Conservation (phyloP, 371 early-diverging fungal species). For the Rhizopus sp. region DNA sequence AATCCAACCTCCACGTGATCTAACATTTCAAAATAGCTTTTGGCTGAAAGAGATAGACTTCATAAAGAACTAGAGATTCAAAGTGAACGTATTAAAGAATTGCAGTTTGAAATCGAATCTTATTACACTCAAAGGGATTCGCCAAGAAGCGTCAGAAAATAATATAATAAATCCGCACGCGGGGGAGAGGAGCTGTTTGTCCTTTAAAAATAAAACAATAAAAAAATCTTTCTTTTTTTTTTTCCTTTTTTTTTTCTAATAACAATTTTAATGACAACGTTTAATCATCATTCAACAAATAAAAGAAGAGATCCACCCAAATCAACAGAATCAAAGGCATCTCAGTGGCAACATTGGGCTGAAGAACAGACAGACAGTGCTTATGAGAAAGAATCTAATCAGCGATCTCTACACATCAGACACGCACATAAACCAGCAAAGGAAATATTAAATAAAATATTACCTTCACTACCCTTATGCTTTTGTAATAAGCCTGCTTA, state of each 20-base stretch:
- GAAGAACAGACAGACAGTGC: background rate
- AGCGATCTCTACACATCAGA: no score
- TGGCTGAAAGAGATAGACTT: conserved; percentile 94
- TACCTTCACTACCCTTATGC: background rate
- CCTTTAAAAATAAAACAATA: no score
- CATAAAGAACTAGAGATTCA: conserved; percentile 95
- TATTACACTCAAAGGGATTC: conserved; percentile 43
- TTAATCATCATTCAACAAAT: background rate
- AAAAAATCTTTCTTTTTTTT: no score
- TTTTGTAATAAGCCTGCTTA: conserved; percentile 6
- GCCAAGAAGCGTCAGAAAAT: conserved; percentile 37
- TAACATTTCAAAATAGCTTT: conserved; percentile 52
- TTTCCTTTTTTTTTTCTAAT: background rate
- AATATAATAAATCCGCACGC: background rate
- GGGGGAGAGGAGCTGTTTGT: no score
- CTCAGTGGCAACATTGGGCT: background rate
- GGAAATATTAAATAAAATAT: background rate
- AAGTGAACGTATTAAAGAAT: conserved; percentile 84
- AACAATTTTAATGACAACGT: background rate
- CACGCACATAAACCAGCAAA: background rate
- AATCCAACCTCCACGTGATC: background rate
- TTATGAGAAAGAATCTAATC: no score
- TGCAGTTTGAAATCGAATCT: conserved; percentile 81
- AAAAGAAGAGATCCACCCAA: background rate
- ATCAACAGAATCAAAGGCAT: no score